These are phyloP conservation scores for Cutaneotrichosporon sp. DNA, from an alignment of 1,284 basidiomycete species.

Conservation along the genomic window DNA sequence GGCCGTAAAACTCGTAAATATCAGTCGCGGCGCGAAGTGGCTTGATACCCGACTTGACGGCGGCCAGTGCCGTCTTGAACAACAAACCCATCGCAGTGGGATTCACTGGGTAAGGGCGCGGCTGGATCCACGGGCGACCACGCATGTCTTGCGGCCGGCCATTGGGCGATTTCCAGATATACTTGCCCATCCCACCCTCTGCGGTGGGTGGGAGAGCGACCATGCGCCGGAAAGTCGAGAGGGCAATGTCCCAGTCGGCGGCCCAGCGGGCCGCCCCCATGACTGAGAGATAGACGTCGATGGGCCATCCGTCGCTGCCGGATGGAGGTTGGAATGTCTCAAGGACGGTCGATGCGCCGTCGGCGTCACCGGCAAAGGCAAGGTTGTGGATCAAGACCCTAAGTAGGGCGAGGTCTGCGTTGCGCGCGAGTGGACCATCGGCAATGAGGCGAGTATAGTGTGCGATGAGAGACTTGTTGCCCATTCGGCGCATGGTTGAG, in stretches of 20 bases:
- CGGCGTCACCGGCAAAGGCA: slow-evolving; percentile 24
- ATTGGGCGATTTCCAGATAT: slow-evolving; percentile 28
- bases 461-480: slow-evolving; percentile 17
- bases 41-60: slow-evolving; percentile 11
- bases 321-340: slow-evolving; percentile 33
- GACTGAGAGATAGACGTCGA: slow-evolving; percentile 28
- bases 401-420: slow-evolving; percentile 25
- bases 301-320: slow-evolving; percentile 32
- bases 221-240: slow-evolving; percentile 36
- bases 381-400: slow-evolving; percentile 18
- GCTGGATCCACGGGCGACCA: slow-evolving; percentile 23
- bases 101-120: slow-evolving; percentile 20
- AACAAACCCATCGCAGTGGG: slow-evolving; percentile 29
- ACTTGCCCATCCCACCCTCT: slow-evolving; percentile 17
- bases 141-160: slow-evolving; percentile 22
- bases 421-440: slow-evolving; percentile 15
- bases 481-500: slow-evolving; percentile 19
- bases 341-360: slow-evolving; percentile 27
- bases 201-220: slow-evolving; percentile 28
- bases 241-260: slow-evolving; percentile 37
- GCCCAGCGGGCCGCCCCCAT: slow-evolving; percentile 39
- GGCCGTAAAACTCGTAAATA: slow-evolving; percentile 22
- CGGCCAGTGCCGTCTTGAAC: slow-evolving; percentile 32
- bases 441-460: slow-evolving; percentile 31
- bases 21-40: slow-evolving; percentile 28